These are phyloP conservation scores for Cystobasidium pallidum DNA, from an alignment of 1,284 basidiomycete genomes.

Conservation along the genomic window DNA sequence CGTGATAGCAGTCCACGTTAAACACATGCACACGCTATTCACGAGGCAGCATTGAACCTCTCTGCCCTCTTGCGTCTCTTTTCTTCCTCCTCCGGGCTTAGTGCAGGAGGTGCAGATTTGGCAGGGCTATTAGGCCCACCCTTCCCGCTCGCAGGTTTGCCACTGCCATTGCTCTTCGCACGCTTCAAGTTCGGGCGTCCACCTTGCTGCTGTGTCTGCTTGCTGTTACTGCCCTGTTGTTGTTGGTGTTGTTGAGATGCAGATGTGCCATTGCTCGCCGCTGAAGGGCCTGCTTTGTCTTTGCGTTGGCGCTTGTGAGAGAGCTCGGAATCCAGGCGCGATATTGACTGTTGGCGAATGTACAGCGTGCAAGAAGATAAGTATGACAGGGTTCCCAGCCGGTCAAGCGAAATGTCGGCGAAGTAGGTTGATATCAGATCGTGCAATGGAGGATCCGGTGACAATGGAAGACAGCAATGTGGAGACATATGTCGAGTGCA, in stretches of 20 bases:
- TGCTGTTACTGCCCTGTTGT: background rate
- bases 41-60: constrained; percentile 53
- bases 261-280: background rate
- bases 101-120: constrained; percentile 9
- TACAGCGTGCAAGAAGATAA: too few relatives aligned
- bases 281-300: constrained; percentile 12
- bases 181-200: constrained; percentile 19
- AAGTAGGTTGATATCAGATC: too few relatives aligned
- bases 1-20: too few relatives aligned
- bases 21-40: too few relatives aligned
- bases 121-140: constrained; percentile 5
- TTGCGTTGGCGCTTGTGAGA: constrained; percentile 37
- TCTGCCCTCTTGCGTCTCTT: constrained; percentile 60
- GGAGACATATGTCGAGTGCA: background rate
- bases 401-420: too few relatives aligned
- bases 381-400: too few relatives aligned
- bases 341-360: constrained; percentile 23
- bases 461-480: background rate
- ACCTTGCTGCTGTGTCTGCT: background rate
- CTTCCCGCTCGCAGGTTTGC: constrained; percentile 3
- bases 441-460: background rate
- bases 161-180: constrained; percentile 5
- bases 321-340: constrained; percentile 34
- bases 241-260: background rate
- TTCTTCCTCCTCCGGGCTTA: constrained; percentile 56